These are phyloP conservation scores for Dorcoceras hygrometricum DNA, from an alignment of 257 asterid genomes.

Conservation along the genomic window DNA sequence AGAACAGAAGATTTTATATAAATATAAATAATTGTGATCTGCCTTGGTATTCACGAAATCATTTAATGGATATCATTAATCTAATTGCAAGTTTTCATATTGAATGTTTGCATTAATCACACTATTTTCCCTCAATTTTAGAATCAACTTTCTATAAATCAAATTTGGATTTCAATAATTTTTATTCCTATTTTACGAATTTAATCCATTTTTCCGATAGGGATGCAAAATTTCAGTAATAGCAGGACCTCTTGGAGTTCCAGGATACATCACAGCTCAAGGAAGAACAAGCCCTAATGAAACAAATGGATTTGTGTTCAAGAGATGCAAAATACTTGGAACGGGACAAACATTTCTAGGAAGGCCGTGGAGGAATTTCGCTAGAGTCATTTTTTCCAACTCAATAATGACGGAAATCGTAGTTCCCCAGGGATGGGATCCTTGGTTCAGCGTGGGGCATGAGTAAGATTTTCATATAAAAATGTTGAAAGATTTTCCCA, in stretches of 20 bases:
- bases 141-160: no score
- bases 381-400: constrained; percentile 57
- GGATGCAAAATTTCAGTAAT: constrained; percentile 46
- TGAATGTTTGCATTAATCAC: no score
- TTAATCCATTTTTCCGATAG: constrained; percentile 26
- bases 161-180: no score
- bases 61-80: no score
- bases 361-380: constrained; percentile 68
- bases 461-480: constrained; percentile 37
- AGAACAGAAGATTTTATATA: no score
- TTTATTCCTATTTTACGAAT: no score
- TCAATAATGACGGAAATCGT: constrained; percentile 39
- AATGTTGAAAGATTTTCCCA: no score
- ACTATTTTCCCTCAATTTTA: no score
- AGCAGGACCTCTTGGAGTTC: constrained; percentile 35
- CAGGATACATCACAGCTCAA: constrained; percentile 76
- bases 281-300: constrained; percentile 30
- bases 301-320: constrained; percentile 45
- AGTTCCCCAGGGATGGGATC: constrained; percentile 60
- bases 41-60: no score
- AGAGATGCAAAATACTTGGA: constrained; percentile 34
- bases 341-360: constrained; percentile 43
- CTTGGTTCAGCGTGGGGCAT: constrained; percentile 37
- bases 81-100: no score
- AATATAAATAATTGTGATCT: no score